Base-by-base conservation (phyloP, 805 yeast genomes). In the Phaffomyces antillensis region DNA sequence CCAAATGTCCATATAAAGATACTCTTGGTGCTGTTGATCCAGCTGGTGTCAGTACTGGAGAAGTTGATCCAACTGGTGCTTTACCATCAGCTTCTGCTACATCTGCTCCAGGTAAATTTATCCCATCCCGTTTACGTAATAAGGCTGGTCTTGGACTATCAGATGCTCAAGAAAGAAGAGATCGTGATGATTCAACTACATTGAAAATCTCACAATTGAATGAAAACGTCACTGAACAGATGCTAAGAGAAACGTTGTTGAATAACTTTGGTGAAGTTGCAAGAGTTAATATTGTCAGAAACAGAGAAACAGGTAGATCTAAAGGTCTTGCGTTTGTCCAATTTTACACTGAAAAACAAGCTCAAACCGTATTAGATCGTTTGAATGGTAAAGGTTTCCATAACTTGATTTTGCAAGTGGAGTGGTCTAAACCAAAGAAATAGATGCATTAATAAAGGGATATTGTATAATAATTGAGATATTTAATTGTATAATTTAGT, bases 291-390 rank as follows among this genome's bases (percentile, higher is more conserved):
- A 74, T 93, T 47, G 89, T 89, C 48, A 85, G 86, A 72, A 86
- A 89, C 70, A 84, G 88, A 70, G 96, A 86, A 58, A 93, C 98
- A 25, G 93, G 96, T 53, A 83, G 83, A 66, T 86, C 96, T 38
- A 85, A 88, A 70, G 99, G 99, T 61, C 81, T 91, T 66, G 98
- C 98, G 7, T 93, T 87, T 66, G 95, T 90, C 53, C 83, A 91
- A 49, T 86, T 86, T 64, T 77, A 75, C 48, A 75, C 81, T 45
- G 79, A 79, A 60, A 64, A 66, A 46, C 71, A 69, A 54, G 99
- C 98, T 37, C 82, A 85, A 67, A 65, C 63, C 53, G 98, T 96
- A 42, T 71, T 84, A 67, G 81, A 84, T 51, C 63, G 63, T 51
- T 75, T 89, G 67, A 76, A 93, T 65, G 96, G 97, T 60, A 84